Conservation (phyloP, 225 moss, liverwort and hornwort species). For the Bryoerythrophyllum caledonicum region DNA sequence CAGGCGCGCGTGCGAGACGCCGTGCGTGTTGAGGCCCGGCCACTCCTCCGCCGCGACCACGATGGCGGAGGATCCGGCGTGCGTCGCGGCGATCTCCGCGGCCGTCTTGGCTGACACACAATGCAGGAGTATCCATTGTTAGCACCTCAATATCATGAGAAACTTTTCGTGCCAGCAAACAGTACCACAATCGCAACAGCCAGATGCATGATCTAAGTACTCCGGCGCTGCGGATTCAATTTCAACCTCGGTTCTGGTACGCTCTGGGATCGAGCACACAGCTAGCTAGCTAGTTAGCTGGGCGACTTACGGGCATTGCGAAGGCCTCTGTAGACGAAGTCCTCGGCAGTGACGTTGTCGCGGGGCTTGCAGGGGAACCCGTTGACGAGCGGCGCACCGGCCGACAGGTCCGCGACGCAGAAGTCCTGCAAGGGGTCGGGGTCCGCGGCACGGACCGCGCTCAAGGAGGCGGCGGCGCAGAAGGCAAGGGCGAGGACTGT, state of each 20-base stretch:
- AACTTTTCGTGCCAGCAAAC: no score
- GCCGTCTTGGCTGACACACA: neutral
- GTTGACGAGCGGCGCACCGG: neutral
- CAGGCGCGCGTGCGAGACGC: constrained; percentile 4
- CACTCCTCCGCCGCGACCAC: neutral
- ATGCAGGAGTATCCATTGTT: no score
- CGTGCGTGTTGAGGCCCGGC: constrained; percentile 27
- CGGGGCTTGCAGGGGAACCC: constrained; percentile 19
- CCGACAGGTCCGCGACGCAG: neutral
- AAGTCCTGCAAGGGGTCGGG: constrained; percentile 23
- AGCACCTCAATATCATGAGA: no score
- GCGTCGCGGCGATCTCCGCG: neutral
- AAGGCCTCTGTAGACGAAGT: constrained; percentile 23
- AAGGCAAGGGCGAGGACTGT: neutral
- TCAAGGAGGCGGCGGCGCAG: neutral
- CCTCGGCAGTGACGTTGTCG: neutral
- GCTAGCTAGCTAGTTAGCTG: no score
- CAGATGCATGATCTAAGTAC: no score
- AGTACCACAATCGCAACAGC: no score
- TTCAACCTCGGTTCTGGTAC: no score
- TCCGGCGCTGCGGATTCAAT: no score
- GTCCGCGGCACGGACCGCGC: neutral
- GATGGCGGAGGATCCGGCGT: neutral
- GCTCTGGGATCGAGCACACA: no score
- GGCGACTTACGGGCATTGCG: neutral